These are phyloP conservation scores for Colletotrichum siamense DNA, from an alignment of 2,329 filamentous ascomycete species.

Conservation along the genomic window DNA sequence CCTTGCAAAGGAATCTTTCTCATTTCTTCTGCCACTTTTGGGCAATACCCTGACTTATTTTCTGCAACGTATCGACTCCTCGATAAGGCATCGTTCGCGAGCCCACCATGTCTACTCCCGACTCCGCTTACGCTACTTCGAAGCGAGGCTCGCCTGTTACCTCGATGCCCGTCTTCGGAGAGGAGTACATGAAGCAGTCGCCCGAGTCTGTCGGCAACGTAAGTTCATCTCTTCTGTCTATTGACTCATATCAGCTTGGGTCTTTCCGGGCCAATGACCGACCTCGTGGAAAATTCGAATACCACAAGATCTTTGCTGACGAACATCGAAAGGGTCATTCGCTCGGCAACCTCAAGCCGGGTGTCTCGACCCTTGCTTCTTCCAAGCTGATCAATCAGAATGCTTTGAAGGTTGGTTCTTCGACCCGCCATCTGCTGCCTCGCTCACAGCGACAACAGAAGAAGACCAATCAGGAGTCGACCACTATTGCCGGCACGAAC, in stretches of 20 bases:
- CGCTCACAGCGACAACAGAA: slow-evolving; percentile 46
- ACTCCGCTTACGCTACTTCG: neutral
- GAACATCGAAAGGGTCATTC: neutral
- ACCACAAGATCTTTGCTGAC: neutral
- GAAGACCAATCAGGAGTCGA: slow-evolving; percentile 51
- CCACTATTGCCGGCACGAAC: slow-evolving; percentile 43
- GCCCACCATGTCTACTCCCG: slow-evolving; percentile 16
- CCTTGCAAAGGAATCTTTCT: slow-evolving; percentile 14
- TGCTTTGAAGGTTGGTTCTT: slow-evolving; percentile 52
- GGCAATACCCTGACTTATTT: slow-evolving; percentile 13
- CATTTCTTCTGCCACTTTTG: slow-evolving; percentile 17
- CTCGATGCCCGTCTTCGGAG: slow-evolving; percentile 21
- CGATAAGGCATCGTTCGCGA: neutral
- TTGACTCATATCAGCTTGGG: neutral
- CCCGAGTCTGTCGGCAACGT: neutral
- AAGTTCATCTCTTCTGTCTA: neutral
- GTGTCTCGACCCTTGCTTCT: slow-evolving; percentile 52
- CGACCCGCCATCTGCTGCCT: neutral
- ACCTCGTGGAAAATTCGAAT: neutral
- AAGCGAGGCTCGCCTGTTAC: slow-evolving; percentile 16
- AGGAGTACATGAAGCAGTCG: slow-evolving; percentile 23
- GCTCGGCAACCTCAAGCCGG: slow-evolving; percentile 39
- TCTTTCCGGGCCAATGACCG: neutral
- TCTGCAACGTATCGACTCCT: slow-evolving; percentile 9
- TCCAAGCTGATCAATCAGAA: slow-evolving; percentile 63